These are phyloP conservation scores for Volvariella surrecta DNA, from an alignment of 1,284 basidiomycete species.

Conservation along the genomic window DNA sequence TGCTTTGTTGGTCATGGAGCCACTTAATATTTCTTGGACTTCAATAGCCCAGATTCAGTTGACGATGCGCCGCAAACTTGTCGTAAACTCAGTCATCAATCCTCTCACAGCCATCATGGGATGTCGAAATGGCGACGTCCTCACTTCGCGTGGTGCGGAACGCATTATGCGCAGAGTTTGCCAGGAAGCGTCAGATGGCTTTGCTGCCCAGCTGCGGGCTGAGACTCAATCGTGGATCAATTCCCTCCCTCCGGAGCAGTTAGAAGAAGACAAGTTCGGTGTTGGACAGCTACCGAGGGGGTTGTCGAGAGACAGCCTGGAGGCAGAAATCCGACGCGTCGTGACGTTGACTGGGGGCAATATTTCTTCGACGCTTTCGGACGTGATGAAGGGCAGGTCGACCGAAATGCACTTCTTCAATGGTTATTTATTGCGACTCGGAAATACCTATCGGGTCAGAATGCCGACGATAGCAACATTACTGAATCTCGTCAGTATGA, in stretches of 20 bases:
- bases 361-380: slow-evolving; percentile 72
- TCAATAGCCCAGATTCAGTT: slow-evolving; percentile 67
- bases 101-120: slow-evolving; percentile 80
- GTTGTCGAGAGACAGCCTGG: slow-evolving; percentile 30
- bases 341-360: slow-evolving; percentile 51
- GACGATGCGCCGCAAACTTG: slow-evolving; percentile 75
- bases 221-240: slow-evolving; percentile 33
- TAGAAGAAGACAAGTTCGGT: slow-evolving; percentile 20
- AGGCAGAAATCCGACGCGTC: slow-evolving; percentile 46
- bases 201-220: slow-evolving; percentile 39
- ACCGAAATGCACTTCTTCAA: slow-evolving; percentile 86
- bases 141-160: slow-evolving; percentile 32
- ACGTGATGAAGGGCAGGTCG: slow-evolving; percentile 46
- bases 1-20: slow-evolving; percentile 47
- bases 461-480: slow-evolving; percentile 61
- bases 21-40: slow-evolving; percentile 59
- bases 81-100: slow-evolving; percentile 82
- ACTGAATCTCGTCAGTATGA: slow-evolving; percentile 43
- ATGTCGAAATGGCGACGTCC: slow-evolving; percentile 75
- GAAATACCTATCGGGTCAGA: slow-evolving; percentile 46
- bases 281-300: slow-evolving; percentile 32
- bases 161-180: slow-evolving; percentile 45
- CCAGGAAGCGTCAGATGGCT: slow-evolving; percentile 50
- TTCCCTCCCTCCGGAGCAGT: slow-evolving; percentile 15
- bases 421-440: slow-evolving; percentile 74